Percentiles rank a stretch among this genome's conserved stretches.
Conservation (phyloP, 1,139 yeast genomes). For the Candida tropicalis region DNA sequence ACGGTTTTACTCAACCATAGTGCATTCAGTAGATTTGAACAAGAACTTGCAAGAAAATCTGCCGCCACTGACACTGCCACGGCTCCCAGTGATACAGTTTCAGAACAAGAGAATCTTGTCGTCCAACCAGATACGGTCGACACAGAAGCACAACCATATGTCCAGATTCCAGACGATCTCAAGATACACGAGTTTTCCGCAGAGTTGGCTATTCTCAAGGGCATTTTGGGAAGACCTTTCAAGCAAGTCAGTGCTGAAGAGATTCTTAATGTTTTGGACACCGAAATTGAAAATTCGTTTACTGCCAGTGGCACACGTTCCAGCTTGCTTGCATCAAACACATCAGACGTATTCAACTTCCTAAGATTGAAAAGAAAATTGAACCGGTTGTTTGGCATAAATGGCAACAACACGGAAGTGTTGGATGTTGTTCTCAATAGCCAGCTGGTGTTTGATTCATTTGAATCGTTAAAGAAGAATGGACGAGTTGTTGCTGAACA, state of each 20-base stretch:
- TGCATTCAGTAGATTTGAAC: conserved; percentile 13
- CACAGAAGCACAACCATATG: conserved; percentile 10
- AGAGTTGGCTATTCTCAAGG: conserved; percentile 24
- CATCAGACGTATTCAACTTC: conserved; percentile 22
- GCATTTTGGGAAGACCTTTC: conserved; percentile 19
- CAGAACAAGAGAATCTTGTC: too few relatives aligned
- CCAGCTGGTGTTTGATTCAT: conserved; percentile 25
- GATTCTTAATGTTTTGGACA: conserved; percentile 22
- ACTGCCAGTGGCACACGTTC: conserved; percentile 17
- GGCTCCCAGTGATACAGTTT: too few relatives aligned
- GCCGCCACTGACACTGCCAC: too few relatives aligned
- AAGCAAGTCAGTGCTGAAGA: conserved; percentile 13
- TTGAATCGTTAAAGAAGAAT: conserved; percentile 10
- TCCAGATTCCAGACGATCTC: conserved; percentile 25
- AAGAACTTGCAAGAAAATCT: not conserved
- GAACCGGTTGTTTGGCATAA: conserved; percentile 25
- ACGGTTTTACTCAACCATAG: conserved; percentile 13
- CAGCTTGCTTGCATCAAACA: conserved; percentile 21
- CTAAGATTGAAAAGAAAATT: conserved; percentile 26
- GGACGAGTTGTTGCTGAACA: too few relatives aligned
- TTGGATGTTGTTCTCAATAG: conserved; percentile 36
- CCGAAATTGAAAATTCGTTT: conserved; percentile 23
- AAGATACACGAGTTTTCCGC: conserved; percentile 25
- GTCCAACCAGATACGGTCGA: too few relatives aligned
- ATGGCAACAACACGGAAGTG: conserved; percentile 35